phyloP scores from a whole-genome alignment of 1,139 yeast genomes.

The Taphrina communis region DNA sequence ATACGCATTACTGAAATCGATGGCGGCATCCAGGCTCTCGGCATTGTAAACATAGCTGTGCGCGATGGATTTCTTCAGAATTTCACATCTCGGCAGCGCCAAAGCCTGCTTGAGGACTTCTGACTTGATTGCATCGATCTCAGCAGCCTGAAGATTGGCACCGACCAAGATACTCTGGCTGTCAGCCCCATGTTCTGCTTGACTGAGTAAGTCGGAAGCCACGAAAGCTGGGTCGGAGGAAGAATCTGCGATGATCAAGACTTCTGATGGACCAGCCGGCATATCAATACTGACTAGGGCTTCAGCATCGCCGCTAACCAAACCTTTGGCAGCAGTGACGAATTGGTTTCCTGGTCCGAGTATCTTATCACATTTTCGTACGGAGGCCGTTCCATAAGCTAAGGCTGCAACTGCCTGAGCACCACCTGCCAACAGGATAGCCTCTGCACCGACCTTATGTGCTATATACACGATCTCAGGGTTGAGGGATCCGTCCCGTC shows the following conservation, averaged over 20 bases:
- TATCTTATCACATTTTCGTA: constrained; percentile 93
- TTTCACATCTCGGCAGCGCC: constrained; percentile 88
- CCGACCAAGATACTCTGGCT: constrained; percentile 94
- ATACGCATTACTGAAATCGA: constrained; percentile 80
- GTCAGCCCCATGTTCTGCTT: constrained; percentile 98
- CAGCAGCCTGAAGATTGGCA: constrained; percentile 65
- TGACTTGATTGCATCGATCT: constrained; percentile 71
- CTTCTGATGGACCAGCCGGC: constrained; percentile 99
- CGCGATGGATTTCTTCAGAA: constrained; percentile 86
- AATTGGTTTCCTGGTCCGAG: constrained; percentile 99
- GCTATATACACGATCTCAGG: constrained; percentile 99
- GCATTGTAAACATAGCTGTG: constrained; percentile 85
- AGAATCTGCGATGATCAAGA: constrained; percentile 86
- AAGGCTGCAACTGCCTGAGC: constrained; percentile 98
- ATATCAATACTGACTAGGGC: constrained; percentile 95
- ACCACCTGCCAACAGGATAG: constrained; percentile 95
- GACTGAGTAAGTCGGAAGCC: constrained; percentile 91
- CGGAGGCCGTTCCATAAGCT: constrained; percentile 95
- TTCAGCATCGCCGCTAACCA: constrained; percentile 91
- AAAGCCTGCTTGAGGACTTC: constrained; percentile 85
- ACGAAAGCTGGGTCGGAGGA: constrained; percentile 92
- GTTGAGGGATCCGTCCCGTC: constrained; percentile 86
- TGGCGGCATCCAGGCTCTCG: constrained; percentile 72
- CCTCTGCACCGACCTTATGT: constrained; percentile 87
- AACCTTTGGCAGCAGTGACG: constrained; percentile 98